Evolutionary conservation across 208 protist species (phyloP), one percentile per base, ranked within the genome.

Genomic region (Acanthamoeba culbertsoni): DNA sequence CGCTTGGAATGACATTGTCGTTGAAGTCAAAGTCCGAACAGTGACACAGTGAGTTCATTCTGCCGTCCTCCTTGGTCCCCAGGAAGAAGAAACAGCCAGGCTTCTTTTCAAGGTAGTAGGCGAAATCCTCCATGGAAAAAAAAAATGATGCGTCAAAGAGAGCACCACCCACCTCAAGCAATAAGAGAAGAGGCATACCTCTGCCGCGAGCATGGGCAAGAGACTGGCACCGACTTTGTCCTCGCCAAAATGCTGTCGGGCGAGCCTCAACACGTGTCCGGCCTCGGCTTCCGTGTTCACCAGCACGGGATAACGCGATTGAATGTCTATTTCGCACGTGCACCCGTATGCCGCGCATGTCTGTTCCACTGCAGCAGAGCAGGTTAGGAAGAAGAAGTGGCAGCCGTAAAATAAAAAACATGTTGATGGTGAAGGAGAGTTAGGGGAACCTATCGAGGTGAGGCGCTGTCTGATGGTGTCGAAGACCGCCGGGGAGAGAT

Each of bases 31-130:
- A 95, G 75, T 73, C 43, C 2, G 73, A 91, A 57, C 37, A 84
- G 91, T 95, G 93, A 59, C 57, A 77, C 10, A 95, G 79, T 31
- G 46, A 53, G 73, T 93, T 93, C 26, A 14, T 79, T 12, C 77
- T 42, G 68, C 90, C 90, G 23, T 93, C 55, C 73, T 93, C 90
- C 37, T 63, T 45, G 10, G 75, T 86, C 26, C 93, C 93, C 14
- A 95, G 63, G 73, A 95, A 95, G 93, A 94, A 95, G 91, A 95
- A 95, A 51, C 93, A 95, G 14, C 93, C 93, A 2, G 90, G 90
- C 40, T 57, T 45, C 62, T 93, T 65, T 59, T 95, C 53, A 31
- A 95, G 2, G 37, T 84, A 71, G 46, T 59, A 88, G 8, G 57
- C 57, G 40, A 75, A 93, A 46, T 88, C 62, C 33, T 53, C 23